phyloP scores from a whole-genome alignment of 768 basidiomycete species.

The Artomyces pyxidatus region DNA sequence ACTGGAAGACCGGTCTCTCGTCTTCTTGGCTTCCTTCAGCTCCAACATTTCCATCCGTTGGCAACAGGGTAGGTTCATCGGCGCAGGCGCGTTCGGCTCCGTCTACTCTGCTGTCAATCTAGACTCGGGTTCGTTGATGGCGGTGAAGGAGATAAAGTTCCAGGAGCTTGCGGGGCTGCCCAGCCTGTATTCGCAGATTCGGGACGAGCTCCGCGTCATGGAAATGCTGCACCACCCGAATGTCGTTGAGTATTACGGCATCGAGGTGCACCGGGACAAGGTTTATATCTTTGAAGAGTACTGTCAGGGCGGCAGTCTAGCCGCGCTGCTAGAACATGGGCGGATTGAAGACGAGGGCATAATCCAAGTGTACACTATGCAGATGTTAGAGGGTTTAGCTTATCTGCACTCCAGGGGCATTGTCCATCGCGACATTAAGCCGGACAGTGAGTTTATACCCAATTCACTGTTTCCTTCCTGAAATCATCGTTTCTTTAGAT shows the following conservation, averaged over 20 bases:
- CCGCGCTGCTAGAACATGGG: conserved; percentile 82
- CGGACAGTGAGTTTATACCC: conserved; percentile 70
- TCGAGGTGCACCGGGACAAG: conserved; percentile 97
- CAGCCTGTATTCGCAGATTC: conserved; percentile 85
- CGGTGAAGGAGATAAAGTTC: conserved; percentile 91
- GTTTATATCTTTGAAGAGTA: conserved; percentile 99
- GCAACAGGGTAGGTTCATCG: conserved; percentile 98
- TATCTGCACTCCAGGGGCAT: conserved; percentile 92
- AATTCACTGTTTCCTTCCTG: neutral
- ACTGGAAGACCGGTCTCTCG: conserved; percentile 86
- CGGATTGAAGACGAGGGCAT: conserved; percentile 95
- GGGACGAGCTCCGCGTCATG: conserved; percentile 96
- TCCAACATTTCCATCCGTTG: conserved; percentile 94
- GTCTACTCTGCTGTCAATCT: conserved; percentile 98
- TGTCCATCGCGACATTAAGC: conserved; percentile 95
- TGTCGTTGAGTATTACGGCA: conserved; percentile 97
- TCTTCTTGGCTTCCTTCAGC: conserved; percentile 91
- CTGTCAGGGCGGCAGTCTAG: conserved; percentile 92
- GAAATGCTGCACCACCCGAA: conserved; percentile 96
- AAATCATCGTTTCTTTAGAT: conserved; percentile 40
- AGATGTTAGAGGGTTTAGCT: conserved; percentile 90
- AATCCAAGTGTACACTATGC: conserved; percentile 91
- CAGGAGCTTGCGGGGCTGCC: conserved; percentile 63
- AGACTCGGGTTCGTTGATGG: conserved; percentile 94
- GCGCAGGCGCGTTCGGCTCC: conserved; percentile 98